Evolutionary conservation across 1,284 basidiomycete species (phyloP).

Genomic region (Ceraceosorus bombacis): DNA sequence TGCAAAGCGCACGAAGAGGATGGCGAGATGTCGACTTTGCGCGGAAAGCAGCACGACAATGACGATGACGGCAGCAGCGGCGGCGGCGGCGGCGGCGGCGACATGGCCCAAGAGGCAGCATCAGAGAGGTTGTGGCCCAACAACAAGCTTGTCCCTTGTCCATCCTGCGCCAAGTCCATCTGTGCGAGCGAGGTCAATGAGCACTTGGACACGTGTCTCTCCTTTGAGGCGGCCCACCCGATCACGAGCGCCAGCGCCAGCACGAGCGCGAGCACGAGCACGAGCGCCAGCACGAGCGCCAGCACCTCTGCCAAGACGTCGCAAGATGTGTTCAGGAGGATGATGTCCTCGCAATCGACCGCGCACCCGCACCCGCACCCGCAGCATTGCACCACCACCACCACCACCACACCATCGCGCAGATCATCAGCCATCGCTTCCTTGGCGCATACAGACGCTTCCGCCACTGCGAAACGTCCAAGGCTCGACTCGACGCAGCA

Average conservation of each 20-base stretch:
- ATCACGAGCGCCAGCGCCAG: constrained; percentile 2
- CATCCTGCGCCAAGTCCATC: constrained; percentile 25
- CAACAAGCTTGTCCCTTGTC: constrained; percentile 32
- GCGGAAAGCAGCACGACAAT: too few species aligned
- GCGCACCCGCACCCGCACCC: neutral
- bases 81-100: too few species aligned
- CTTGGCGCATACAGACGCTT: too few species aligned
- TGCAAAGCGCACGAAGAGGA: too few species aligned
- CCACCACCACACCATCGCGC: too few species aligned
- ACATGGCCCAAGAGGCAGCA: too few species aligned
- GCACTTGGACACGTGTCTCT: constrained; percentile 37
- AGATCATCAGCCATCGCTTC: too few species aligned
- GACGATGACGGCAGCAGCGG: too few species aligned
- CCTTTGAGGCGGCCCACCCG: neutral
- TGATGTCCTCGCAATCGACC: neutral
- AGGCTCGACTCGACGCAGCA: neutral
- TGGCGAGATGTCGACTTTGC: too few species aligned
- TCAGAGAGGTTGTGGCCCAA: too few species aligned
- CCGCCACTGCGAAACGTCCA: neutral
- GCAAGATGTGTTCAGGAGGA: neutral
- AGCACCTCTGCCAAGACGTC: neutral
- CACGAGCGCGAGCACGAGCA: too few species aligned
- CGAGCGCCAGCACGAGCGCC: too few species aligned
- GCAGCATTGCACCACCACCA: neutral
- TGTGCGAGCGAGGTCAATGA: constrained; percentile 34